Evolutionary conservation across 805 yeast species (phyloP), one percentile per base, ranked within the genome.

Genomic region (Lipomyces kockii): DNA sequence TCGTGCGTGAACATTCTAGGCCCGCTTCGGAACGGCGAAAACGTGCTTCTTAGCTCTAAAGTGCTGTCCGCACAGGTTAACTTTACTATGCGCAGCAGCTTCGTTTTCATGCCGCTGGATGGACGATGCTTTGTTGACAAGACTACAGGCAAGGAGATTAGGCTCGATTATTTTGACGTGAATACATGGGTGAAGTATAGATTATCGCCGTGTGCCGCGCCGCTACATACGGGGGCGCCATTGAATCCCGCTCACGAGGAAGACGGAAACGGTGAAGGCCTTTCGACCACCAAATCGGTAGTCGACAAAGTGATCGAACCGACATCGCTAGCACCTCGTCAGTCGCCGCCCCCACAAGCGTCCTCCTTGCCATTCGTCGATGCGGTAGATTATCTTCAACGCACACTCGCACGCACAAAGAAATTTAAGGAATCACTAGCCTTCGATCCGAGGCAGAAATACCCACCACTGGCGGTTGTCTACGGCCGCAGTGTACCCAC

Each of bases 1-100:
- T 91, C 90, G 74, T 92, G 97, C 77, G 86, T 92, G 11, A 91
- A 91, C 75, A 90, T 92, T 58, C 77, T 93, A 63, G 97, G 97
- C 0, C 97, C 98, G 0, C 78, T 92, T 1, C 78, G 97, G 72
- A 86, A 84, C 71, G 96, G 96, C 29, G 98, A 93, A 76, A 83
- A 88, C 53, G 92, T 93, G 4, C 78, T 92, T 68, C 82, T 91
- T 63, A 88, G 90, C 74, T 90, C 88, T 69, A 87, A 86, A 70
- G 85, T 92, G 46, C 79, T 93, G 61, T 89, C 97, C 2, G 87
- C 89, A 43, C 95, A 91, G 75, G 89, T 88, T 11, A 92, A 90
- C 73, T 93, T 93, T 77, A 86, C 91, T 81, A 91, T 92, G 97
- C 84, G 98, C 76, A 88, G 93, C 54, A 86, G 92, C 60, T 92